Percentiles rank a stretch among this genome's conserved stretches.
Conservation (phyloP, 2,329 filamentous ascomycete genomes). For the Stemphylium beticola region DNA sequence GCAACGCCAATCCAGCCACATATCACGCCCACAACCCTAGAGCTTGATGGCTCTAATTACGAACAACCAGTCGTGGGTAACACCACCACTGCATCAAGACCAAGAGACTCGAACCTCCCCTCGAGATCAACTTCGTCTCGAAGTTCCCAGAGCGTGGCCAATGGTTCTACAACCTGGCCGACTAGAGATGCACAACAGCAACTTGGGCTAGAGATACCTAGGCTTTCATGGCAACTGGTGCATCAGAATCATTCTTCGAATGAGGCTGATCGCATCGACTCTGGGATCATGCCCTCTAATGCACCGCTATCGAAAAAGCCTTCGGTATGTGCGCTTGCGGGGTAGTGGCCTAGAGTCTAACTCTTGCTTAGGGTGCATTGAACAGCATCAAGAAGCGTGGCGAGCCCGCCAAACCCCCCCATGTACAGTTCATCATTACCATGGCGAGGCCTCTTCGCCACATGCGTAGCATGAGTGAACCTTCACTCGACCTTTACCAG, state of each 20-base stretch:
- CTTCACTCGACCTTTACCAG: constrained; percentile 27
- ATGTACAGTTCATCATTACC: constrained; percentile 22
- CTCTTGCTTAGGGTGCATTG: constrained; percentile 26
- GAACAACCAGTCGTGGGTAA: constrained; percentile 26
- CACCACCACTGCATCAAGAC: constrained; percentile 14
- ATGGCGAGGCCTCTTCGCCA: constrained; percentile 21
- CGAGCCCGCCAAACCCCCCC: constrained; percentile 30
- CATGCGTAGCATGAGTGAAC: constrained; percentile 35
- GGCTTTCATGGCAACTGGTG: constrained; percentile 27
- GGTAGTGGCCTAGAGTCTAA: constrained; percentile 15
- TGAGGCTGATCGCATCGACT: constrained; percentile 25
- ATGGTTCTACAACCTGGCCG: constrained; percentile 8
- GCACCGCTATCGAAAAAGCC: constrained; percentile 32
- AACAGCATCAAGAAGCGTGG: constrained; percentile 29
- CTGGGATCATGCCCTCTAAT: constrained; percentile 31
- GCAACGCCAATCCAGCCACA: constrained; percentile 31
- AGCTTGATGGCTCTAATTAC: constrained; percentile 24
- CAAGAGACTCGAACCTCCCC: constrained; percentile 20
- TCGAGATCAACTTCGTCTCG: constrained; percentile 4
- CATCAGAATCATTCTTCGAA: constrained; percentile 15
- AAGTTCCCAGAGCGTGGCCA: background rate
- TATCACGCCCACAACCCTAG: constrained; percentile 25
- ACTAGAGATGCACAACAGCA: constrained; percentile 9
- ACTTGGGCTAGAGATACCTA: constrained; percentile 15
- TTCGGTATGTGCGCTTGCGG: constrained; percentile 27